Percentiles rank a stretch among this genome's conserved stretches.
Evolutionary conservation across 2,329 filamentous ascomycete genomes (phyloP).

Genomic region (Shiraia sp.): DNA sequence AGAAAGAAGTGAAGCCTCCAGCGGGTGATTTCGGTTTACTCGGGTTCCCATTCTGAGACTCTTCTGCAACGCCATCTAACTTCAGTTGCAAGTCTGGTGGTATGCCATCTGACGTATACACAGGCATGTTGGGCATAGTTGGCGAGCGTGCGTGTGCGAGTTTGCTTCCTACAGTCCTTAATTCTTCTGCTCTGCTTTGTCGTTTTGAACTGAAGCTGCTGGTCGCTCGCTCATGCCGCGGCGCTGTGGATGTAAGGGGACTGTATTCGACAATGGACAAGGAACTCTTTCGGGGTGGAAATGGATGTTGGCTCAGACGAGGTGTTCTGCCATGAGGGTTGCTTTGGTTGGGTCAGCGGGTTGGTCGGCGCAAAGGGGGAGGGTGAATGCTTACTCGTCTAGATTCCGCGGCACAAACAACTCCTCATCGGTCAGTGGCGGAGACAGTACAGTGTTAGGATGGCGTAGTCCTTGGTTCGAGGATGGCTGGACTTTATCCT

Average conservation of each 20-base stretch:
- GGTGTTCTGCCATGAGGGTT: slow-evolving; percentile 42
- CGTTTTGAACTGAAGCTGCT: slow-evolving; percentile 39
- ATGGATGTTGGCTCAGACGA: slow-evolving; percentile 30
- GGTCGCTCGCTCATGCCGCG: slow-evolving; percentile 43
- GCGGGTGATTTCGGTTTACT: slow-evolving; percentile 50
- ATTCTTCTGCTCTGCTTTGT: slow-evolving; percentile 30
- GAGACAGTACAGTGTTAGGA: slow-evolving; percentile 30
- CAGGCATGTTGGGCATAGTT: slow-evolving; percentile 46
- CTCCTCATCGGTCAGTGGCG: slow-evolving; percentile 38
- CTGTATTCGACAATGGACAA: slow-evolving; percentile 19
- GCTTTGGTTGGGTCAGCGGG: slow-evolving; percentile 18
- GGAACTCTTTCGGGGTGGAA: slow-evolving; percentile 25
- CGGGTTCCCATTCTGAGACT: slow-evolving; percentile 38
- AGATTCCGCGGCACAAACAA: slow-evolving; percentile 43
- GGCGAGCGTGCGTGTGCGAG: slow-evolving; percentile 37
- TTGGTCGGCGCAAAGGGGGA: slow-evolving; percentile 16
- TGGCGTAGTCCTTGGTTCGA: slow-evolving; percentile 29
- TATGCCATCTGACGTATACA: slow-evolving; percentile 32
- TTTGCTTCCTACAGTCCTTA: slow-evolving; percentile 23
- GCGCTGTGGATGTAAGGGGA: slow-evolving; percentile 9
- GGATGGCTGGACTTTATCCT: slow-evolving; percentile 26
- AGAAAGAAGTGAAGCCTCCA: slow-evolving; percentile 66
- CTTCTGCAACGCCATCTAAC: slow-evolving; percentile 42
- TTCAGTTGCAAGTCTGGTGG: slow-evolving; percentile 40
- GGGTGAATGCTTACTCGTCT: slow-evolving; percentile 40